phyloP scores from a whole-genome alignment of 2,329 filamentous ascomycete genomes.

The Pseudogymnoascus sp. region DNA sequence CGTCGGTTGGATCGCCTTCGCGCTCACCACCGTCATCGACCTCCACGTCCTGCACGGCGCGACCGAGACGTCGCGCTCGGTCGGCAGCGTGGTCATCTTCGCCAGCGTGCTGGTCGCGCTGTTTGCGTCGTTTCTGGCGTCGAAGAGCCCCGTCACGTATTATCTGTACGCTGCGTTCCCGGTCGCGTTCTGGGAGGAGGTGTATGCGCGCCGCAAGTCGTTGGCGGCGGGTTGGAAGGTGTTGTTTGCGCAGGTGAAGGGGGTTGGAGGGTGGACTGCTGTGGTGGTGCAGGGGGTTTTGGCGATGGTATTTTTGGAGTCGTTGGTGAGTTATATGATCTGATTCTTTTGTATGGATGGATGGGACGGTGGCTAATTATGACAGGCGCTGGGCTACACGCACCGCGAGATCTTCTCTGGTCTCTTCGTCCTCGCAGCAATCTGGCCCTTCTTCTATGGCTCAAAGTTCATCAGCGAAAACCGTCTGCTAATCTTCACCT shows the following conservation, averaged over 20 bases:
- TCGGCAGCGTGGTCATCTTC: conserved; percentile 57
- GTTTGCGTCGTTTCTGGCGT: conserved; percentile 72
- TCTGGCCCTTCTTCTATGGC: conserved; percentile 76
- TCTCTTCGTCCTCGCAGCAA: conserved; percentile 66
- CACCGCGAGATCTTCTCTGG: conserved; percentile 79
- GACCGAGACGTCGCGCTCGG: conserved; percentile 55
- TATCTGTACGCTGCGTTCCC: conserved; percentile 92
- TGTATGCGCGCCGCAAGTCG: conserved; percentile 69
- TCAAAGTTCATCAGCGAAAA: conserved; percentile 63
- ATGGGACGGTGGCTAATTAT: conserved; percentile 13
- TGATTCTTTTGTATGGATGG: background rate
- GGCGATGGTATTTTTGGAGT: conserved; percentile 71
- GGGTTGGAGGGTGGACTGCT: conserved; percentile 48
- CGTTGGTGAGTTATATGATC: conserved; percentile 50
- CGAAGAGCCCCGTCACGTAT: conserved; percentile 74
- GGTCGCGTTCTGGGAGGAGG: conserved; percentile 93
- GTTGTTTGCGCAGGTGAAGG: conserved; percentile 63
- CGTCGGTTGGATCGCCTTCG: conserved; percentile 91
- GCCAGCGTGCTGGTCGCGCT: conserved; percentile 67
- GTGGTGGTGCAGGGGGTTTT: conserved; percentile 56
- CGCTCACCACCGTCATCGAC: conserved; percentile 80
- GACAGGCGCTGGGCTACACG: conserved; percentile 83
- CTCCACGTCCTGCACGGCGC: conserved; percentile 74
- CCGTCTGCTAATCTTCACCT: conserved; percentile 55
- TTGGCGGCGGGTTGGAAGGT: conserved; percentile 58